Base-by-base conservation (phyloP, 768 basidiomycete genomes). In the Tulasnella sp. region DNA sequence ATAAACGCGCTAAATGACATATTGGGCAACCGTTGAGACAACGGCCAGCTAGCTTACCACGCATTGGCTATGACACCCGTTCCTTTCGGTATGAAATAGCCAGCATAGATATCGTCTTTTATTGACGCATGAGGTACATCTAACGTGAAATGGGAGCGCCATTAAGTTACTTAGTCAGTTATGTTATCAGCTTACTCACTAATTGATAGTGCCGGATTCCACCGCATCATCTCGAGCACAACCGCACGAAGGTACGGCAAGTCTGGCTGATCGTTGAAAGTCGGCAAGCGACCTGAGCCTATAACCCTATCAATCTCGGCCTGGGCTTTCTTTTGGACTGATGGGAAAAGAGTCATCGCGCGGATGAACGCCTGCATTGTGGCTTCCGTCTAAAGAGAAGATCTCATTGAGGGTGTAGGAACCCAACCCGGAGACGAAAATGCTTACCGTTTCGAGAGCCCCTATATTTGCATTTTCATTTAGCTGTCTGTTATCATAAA, bases 281-380 rank as follows among this genome's bases (percentile, higher is more conserved):
- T 78, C 0, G 83, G 72, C 85, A 87, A 84, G 10, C 83, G 77
- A 8, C 82, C 80, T 27, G 79, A 75, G 1, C 83, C 83, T 14
- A 87, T 81, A 36, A 84, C 81, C 8, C 79, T 73, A 24, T 85
- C 81, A n/a, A 87, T 83, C 82, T 88, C 88, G 40, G 83, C 83
- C 34, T 87, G 86, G 19, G 85, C 86, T 40, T 81, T 80, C 9
- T 80, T 75, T 80, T 88, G 75, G 16, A 52, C 46, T 34, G 83
- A 82, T 0, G 84, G 84, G 73, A 81, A 82, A 21, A 83, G 78
- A 6, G 82, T 73, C 84, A 85, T 84, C 14, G 82, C 82, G 40
- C 83, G 76, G 36, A 82, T 24, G 58, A 79, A 77, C 18, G 77
- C 75, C 2, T 72, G 56, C 18, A 78, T 38, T 3, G 76, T 74